phyloP scores from a whole-genome alignment of 805 yeast species.

The Pichia thaimueangensis region DNA sequence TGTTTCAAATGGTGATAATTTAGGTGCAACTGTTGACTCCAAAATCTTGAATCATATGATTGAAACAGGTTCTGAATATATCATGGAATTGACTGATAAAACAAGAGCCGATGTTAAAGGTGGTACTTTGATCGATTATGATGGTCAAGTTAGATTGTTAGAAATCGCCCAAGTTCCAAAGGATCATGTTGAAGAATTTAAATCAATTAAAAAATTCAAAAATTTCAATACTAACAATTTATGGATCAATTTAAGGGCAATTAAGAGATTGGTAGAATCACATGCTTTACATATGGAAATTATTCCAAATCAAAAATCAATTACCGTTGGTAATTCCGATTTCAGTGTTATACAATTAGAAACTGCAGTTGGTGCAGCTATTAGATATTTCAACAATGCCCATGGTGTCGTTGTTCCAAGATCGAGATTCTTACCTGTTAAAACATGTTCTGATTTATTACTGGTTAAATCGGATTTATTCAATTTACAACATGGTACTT shows the following conservation, averaged over 20 bases:
- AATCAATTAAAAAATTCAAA: slow-evolving; percentile 94
- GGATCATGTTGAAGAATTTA: slow-evolving; percentile 96
- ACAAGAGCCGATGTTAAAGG: slow-evolving; percentile 99
- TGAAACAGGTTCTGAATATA: slow-evolving; percentile 85
- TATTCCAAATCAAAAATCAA: slow-evolving; percentile 88
- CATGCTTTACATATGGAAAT: slow-evolving; percentile 84
- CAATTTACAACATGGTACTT: slow-evolving; percentile 84
- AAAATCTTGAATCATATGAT: slow-evolving; percentile 88
- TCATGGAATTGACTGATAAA: slow-evolving; percentile 98
- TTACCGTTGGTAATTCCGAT: slow-evolving; percentile 70
- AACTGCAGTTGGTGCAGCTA: slow-evolving; percentile 99
- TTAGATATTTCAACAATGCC: slow-evolving; percentile 89
- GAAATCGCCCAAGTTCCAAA: slow-evolving; percentile 99
- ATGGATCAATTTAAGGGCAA: slow-evolving; percentile 94
- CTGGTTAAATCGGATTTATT: slow-evolving; percentile 94
- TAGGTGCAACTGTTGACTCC: slow-evolving; percentile 96
- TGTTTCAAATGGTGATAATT: slow-evolving; percentile 96
- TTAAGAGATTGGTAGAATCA: slow-evolving; percentile 83
- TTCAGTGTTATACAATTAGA: slow-evolving; percentile 88
- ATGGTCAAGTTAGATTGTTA: slow-evolving; percentile 86
- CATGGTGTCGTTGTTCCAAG: slow-evolving; percentile 99
- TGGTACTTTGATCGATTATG: slow-evolving; percentile 95
- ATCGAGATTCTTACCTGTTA: slow-evolving; percentile 95
- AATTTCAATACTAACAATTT: slow-evolving; percentile 97
- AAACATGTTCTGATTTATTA: slow-evolving; percentile 91